Evolutionary conservation across 2,329 filamentous ascomycete genomes (phyloP).

Genomic region (Ophiostoma tasmaniense): DNA sequence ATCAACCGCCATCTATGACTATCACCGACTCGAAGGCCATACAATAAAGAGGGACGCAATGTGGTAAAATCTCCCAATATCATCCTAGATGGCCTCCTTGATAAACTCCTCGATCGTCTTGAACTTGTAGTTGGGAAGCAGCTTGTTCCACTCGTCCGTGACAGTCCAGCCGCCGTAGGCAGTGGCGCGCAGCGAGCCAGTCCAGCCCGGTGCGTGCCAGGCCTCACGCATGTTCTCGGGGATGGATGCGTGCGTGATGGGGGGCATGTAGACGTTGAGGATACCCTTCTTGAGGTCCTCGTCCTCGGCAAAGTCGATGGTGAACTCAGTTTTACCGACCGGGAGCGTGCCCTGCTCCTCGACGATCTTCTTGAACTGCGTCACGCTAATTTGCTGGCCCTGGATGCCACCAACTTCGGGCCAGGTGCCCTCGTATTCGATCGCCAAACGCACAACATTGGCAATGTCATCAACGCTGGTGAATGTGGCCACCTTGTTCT

Average conservation of each 20-base stretch:
- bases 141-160: slow-evolving; percentile 35
- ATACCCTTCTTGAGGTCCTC: slow-evolving; percentile 39
- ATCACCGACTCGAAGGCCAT: background rate
- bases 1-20: background rate
- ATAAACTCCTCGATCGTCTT: slow-evolving; percentile 35
- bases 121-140: slow-evolving; percentile 38
- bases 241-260: slow-evolving; percentile 27
- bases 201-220: slow-evolving; percentile 31
- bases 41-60: background rate
- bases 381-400: slow-evolving; percentile 28
- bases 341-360: slow-evolving; percentile 33
- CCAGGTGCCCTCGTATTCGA: slow-evolving; percentile 39
- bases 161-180: slow-evolving; percentile 35
- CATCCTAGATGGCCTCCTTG: background rate
- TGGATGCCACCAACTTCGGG: slow-evolving; percentile 34
- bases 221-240: slow-evolving; percentile 28
- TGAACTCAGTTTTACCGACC: background rate
- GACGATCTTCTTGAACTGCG: slow-evolving; percentile 18
- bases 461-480: background rate
- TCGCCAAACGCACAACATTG: slow-evolving; percentile 25
- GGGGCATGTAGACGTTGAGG: slow-evolving; percentile 35
- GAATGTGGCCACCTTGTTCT: background rate
- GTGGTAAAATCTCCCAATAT: background rate
- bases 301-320: slow-evolving; percentile 36
- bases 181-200: slow-evolving; percentile 35